Base-by-base conservation (phyloP, 176 grass and related monocot species). In the Zoysia japonica region DNA sequence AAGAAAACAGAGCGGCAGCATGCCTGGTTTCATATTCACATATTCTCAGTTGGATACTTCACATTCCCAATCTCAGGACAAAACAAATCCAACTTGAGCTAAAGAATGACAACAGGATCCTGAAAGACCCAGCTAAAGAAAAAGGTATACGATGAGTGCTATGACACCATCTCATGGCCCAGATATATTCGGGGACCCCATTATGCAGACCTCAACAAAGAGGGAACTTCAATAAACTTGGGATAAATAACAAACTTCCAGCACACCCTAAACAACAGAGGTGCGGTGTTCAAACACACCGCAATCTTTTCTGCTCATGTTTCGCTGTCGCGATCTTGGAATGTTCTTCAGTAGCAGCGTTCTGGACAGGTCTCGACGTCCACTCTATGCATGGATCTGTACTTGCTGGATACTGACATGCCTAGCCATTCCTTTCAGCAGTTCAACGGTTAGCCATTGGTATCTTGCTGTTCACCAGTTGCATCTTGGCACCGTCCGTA, bases 401-500 rank as follows among this genome's bases (percentile, higher is more conserved):
- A 72, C 73, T 67, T 42, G 41, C 49, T 66, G 74, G 49, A 15
- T 15, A 17, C 2, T 48, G 11, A 38, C 57, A 77, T 51, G 5
- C 76, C 39, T 14, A 13, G 20, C 20, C 36, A 46, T 39, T 47
- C 16, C 15, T 83, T 60, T 72, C 35, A 71, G 79, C 57, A 72
- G 41, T 48, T 87, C 19, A 67, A 67, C 60, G 67, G 67, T 60
- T 78, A 73, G 40, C 66, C 56, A 64, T 76, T 39, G 50, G 64
- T 38, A 36, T 16, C 40, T 62, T 51, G 47, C 57, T 54, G 57
- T 35, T 42, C 13, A 42, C 35, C 42, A 47, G 9, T 43, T 67
- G 86, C 80, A 88, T 68, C 68, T 78, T 73, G 44, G 6, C 28
- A 37, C 42, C 68, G 47, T 40, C 56, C 67, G 83, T 28, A 28